phyloP scores from a whole-genome alignment of 116 monocot genomes.

The Trichopus zeylanicus region DNA sequence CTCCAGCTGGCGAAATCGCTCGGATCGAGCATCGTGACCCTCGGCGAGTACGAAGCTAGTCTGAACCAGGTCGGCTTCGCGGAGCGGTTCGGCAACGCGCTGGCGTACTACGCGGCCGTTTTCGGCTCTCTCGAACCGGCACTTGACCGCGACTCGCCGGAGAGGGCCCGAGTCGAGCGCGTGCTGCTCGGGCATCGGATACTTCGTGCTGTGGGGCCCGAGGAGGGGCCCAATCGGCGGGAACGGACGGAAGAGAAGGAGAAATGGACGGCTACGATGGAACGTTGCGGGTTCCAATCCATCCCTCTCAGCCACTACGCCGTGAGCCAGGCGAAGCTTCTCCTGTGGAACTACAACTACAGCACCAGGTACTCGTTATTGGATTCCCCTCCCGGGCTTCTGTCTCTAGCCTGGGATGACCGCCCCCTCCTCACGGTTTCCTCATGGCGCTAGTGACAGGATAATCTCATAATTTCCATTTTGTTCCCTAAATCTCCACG shows the following conservation, averaged over 20 bases:
- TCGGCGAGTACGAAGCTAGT: conserved; percentile 68
- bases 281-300: conserved; percentile 43
- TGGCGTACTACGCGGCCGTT: conserved; percentile 54
- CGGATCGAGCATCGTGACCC: conserved; percentile 55
- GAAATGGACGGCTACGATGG: conserved; percentile 68
- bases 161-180: conserved; percentile 59
- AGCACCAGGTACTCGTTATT: conserved; percentile 62
- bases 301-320: conserved; percentile 72
- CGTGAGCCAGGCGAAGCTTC: conserved; percentile 77
- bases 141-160: conserved; percentile 45
- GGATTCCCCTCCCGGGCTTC: conserved; percentile 52
- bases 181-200: conserved; percentile 56
- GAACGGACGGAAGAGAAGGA: conserved; percentile 59
- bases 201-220: conserved; percentile 29
- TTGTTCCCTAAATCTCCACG: background rate
- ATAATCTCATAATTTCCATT: background rate
- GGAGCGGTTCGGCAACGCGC: conserved; percentile 48
- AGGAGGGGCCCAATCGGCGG: conserved; percentile 18
- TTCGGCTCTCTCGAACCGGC: conserved; percentile 81
- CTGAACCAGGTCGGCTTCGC: conserved; percentile 43
- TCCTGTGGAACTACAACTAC: conserved; percentile 93
- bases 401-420: conserved; percentile 73
- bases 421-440: conserved; percentile 75
- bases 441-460: conserved; percentile 54
- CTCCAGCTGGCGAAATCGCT: conserved; percentile 62